Evolutionary conservation across 345 rosid species (phyloP).

Genomic region (Gossypium ekmanianum): DNA sequence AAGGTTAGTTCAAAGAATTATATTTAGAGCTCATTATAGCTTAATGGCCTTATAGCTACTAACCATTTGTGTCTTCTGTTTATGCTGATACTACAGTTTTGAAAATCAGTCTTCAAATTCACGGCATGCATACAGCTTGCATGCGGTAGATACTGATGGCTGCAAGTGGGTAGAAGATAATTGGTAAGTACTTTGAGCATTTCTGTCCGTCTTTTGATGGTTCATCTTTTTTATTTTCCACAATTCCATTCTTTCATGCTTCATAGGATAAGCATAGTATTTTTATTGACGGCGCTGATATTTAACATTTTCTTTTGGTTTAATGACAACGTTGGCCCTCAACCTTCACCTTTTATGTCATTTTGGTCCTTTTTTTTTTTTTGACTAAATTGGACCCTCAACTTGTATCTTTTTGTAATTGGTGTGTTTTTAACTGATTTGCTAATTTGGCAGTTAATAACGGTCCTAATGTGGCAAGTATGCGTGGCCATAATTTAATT

Average conservation of each 20-base stretch:
- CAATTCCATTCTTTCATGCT: neutral
- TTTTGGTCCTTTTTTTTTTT: too few relatives aligned
- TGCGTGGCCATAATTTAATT: too few relatives aligned
- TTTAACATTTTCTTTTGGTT: neutral
- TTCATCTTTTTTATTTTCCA: neutral
- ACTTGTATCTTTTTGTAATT: too few relatives aligned
- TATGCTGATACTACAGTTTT: slow-evolving; percentile 40
- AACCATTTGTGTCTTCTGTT: neutral
- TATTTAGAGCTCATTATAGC: slow-evolving; percentile 4
- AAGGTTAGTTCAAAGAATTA: slow-evolving; percentile 45
- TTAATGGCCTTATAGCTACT: neutral
- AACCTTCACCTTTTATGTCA: too few relatives aligned
- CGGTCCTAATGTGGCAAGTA: too few relatives aligned
- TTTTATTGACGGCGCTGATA: neutral
- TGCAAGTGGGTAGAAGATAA: slow-evolving; percentile 66
- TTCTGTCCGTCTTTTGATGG: slow-evolving; percentile 2
- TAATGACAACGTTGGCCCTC: too few relatives aligned
- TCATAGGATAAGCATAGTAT: neutral
- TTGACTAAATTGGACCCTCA: too few relatives aligned
- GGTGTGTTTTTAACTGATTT: too few relatives aligned
- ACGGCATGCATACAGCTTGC: slow-evolving; percentile 94
- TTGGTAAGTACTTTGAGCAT: slow-evolving; percentile 46
- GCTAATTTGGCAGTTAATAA: too few relatives aligned
- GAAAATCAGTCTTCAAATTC: slow-evolving; percentile 47
- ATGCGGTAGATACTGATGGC: slow-evolving; percentile 78